Base-by-base conservation (phyloP, 768 basidiomycete genomes). In the Rhodotorula kratochvilovae region DNA sequence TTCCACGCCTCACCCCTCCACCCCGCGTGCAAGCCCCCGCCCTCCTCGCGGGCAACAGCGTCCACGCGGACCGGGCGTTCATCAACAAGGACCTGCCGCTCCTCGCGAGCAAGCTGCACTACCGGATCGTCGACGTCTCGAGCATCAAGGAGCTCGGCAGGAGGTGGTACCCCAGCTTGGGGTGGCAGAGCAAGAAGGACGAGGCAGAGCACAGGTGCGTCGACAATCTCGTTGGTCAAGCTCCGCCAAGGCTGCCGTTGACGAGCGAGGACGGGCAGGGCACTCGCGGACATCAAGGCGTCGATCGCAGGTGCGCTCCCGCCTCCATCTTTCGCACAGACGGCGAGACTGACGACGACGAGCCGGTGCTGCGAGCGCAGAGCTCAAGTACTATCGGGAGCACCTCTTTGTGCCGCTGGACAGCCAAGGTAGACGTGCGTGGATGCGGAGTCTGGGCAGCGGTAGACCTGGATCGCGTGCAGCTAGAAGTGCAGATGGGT, bases 91-190 rank as follows among this genome's bases (percentile, higher is more conserved):
- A 79, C 42, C 79, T 82, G 77, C 79, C 79, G 1, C 75, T 76
- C 16, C 69, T 82, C 45, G 79, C 79, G 39, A 73, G 77, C 21
- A 77, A 79, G 59, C 75, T 81, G 13, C 81, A 81, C 29, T 81
- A 82, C 67, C 71, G 81, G 10, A 82, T 82, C 60, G 73, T 82
- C 56, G 81, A 81, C 78, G 71, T 69, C 36, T 59, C 57, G 25
- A 68, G 65, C 21, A 62, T 65, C 33, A 72, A 81, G 76, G 81
- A 81, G 68, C 66, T 81, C 19, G 78, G 77, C 17, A 68, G 76
- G 29, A 60, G 81, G 33, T 81, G 81, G 81, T 81, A 80, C 64
- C 80, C 81, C 10, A 50, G 58, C 23, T 11, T 56, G 13, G 50
- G 55, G 19, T 60, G 61, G 36, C 19, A 39, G 46, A 58, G 54